A percentile compares a stretch with the other conserved stretches of the same genome.
Conservation (phyloP, 23 red algal genomes). For the Gracilaria domingensis region DNA sequence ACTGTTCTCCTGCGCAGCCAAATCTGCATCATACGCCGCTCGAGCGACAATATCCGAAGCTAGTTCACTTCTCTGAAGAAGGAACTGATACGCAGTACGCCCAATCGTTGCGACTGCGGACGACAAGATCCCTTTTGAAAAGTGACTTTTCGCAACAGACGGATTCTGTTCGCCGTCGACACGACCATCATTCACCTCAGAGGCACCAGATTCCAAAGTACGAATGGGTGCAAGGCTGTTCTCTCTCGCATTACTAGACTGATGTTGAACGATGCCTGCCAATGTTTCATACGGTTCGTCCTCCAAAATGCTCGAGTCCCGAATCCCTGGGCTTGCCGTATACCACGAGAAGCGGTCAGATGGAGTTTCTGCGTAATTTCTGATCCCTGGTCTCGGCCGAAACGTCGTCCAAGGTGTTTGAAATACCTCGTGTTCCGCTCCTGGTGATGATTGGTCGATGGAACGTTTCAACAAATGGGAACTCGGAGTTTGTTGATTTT, state of each 20-base stretch:
- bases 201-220: neutral
- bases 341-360: conserved; percentile 9
- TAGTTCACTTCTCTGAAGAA: neutral
- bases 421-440: neutral
- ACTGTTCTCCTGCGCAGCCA: too few relatives aligned
- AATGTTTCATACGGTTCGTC: neutral
- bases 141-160: neutral
- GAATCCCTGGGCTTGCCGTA: neutral
- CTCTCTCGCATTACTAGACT: neutral
- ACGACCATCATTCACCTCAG: neutral
- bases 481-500: neutral
- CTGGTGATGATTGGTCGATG: neutral
- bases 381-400: neutral
- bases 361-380: conserved; percentile 8
- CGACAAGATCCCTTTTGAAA: neutral
- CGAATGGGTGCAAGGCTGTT: neutral
- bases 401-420: neutral
- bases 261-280: neutral
- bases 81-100: neutral
- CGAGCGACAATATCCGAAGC: neutral
- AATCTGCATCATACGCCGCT: too few relatives aligned
- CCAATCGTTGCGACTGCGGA: neutral
- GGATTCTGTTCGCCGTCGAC: neutral
- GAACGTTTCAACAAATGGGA: neutral
- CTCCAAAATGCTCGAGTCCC: neutral